Evolutionary conservation across 139 green algal species (phyloP).

Genomic region (Prasinococcaceae sp.): DNA sequence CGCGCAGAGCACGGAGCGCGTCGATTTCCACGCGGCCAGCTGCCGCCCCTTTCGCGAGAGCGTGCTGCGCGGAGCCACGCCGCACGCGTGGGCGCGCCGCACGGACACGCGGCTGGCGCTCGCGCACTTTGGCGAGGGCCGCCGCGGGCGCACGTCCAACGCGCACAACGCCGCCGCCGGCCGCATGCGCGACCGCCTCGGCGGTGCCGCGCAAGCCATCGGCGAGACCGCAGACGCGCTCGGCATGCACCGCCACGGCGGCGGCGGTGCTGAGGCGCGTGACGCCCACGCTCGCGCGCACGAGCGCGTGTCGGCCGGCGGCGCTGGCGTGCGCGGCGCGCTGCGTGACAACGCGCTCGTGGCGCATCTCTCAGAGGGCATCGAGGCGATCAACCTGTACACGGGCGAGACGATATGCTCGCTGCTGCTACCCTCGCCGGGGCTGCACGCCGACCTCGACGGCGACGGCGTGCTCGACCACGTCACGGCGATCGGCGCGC

Average conservation of each 20-base stretch:
- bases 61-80: too few relatives aligned
- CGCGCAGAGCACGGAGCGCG: slow-evolving; percentile 20
- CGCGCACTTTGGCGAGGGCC: slow-evolving; percentile 62
- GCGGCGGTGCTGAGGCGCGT: too few relatives aligned
- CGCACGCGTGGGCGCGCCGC: slow-evolving; percentile 19
- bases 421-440: slow-evolving; percentile 51
- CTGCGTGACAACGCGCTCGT: slow-evolving; percentile 71
- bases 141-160: not conserved
- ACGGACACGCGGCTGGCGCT: slow-evolving; percentile 63
- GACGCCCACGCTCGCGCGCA: too few relatives aligned
- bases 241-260: too few relatives aligned
- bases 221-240: too few relatives aligned
- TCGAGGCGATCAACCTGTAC: slow-evolving; percentile 83
- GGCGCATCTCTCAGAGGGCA: slow-evolving; percentile 72
- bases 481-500: slow-evolving; percentile 31
- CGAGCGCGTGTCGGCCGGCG: too few relatives aligned
- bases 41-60: slow-evolving; percentile 8
- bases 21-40: not conserved
- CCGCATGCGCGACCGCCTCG: too few relatives aligned
- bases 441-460: slow-evolving; percentile 87
- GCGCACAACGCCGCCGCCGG: too few relatives aligned
- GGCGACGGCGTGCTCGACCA: slow-evolving; percentile 89
- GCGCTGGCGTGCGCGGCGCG: too few relatives aligned
- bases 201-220: too few relatives aligned
- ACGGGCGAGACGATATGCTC: slow-evolving; percentile 44